These are phyloP conservation scores for Fusarium domesticum DNA, from an alignment of 2,329 filamentous ascomycete genomes.

Conservation along the genomic window DNA sequence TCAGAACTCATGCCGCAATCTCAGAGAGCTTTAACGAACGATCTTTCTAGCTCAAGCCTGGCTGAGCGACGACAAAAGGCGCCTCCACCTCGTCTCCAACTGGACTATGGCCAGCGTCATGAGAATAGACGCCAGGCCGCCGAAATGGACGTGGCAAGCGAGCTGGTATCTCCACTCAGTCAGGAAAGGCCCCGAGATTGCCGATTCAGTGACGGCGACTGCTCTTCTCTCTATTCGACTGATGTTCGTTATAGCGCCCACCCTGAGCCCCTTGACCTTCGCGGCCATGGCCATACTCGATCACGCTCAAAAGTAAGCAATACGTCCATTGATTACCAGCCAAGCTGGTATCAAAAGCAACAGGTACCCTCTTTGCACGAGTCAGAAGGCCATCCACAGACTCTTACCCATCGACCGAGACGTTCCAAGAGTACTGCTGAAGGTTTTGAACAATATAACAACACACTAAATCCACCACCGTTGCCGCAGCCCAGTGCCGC, in stretches of 20 bases:
- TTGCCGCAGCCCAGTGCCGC: constrained; percentile 12
- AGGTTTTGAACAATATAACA: constrained; percentile 13
- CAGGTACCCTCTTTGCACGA: constrained; percentile 12
- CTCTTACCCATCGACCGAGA: constrained; percentile 20
- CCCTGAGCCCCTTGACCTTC: constrained; percentile 22
- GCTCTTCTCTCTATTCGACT: constrained; percentile 27
- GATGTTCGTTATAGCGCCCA: constrained; percentile 13
- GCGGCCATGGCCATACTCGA: constrained; percentile 10
- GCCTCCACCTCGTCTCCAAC: constrained; percentile 28
- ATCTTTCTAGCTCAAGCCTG: constrained; percentile 21
- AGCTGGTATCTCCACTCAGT: constrained; percentile 30
- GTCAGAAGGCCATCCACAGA: constrained; percentile 12
- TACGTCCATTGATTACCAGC: constrained; percentile 10
- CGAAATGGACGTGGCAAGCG: constrained; percentile 20
- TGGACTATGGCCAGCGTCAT: constrained; percentile 12
- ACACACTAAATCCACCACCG: constrained; percentile 11
- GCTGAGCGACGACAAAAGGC: constrained; percentile 32
- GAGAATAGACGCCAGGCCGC: constrained; percentile 6
- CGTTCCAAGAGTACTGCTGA: constrained; percentile 32
- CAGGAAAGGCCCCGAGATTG: constrained; percentile 10
- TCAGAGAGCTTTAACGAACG: constrained; percentile 11
- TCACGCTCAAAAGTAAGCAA: constrained; percentile 22
- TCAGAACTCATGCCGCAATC: constrained; percentile 33
- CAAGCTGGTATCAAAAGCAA: constrained; percentile 19
- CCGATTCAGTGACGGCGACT: constrained; percentile 14